phyloP scores from a whole-genome alignment of 2,329 filamentous ascomycete species.

The Chaetomiaceae sp. region DNA sequence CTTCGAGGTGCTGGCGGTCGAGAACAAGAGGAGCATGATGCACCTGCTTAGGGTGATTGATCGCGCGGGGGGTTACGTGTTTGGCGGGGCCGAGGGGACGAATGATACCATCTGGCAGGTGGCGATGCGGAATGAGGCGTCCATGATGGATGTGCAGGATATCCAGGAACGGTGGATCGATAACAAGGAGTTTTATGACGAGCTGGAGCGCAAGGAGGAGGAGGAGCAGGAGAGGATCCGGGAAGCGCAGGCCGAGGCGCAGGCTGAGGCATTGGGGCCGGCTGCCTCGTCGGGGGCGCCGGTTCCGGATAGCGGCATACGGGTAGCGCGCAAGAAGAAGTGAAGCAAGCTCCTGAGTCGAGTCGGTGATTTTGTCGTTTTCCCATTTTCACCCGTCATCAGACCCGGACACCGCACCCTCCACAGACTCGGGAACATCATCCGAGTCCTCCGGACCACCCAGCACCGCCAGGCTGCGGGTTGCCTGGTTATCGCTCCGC shows the following conservation, averaged over 20 bases:
- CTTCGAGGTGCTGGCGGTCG: constrained; percentile 91
- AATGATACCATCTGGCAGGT: constrained; percentile 98
- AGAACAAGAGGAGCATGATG: constrained; percentile 98
- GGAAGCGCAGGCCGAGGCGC: constrained; percentile 32
- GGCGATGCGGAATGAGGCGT: constrained; percentile 74
- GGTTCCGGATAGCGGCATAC: constrained; percentile 55
- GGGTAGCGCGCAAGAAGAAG: constrained; percentile 61
- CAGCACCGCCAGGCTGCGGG: constrained; percentile 36
- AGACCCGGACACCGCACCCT: constrained; percentile 41
- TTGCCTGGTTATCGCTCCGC: constrained; percentile 20
- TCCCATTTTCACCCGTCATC: constrained; percentile 39
- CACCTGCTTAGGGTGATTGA: constrained; percentile 84
- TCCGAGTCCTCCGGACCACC: constrained; percentile 45
- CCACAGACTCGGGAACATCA: constrained; percentile 32
- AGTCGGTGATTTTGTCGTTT: constrained; percentile 12
- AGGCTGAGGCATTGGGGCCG: constrained; percentile 37
- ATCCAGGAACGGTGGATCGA: constrained; percentile 97
- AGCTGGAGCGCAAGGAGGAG: constrained; percentile 67
- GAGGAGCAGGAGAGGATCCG: constrained; percentile 65
- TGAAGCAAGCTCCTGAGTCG: too few species aligned
- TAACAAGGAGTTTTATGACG: constrained; percentile 81
- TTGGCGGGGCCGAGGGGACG: constrained; percentile 82
- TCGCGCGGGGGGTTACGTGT: constrained; percentile 86
- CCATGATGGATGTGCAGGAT: constrained; percentile 76
- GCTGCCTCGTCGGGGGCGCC: constrained; percentile 42